phyloP scores from a whole-genome alignment of 2,329 filamentous ascomycete genomes.

The Beauveria varroae region DNA sequence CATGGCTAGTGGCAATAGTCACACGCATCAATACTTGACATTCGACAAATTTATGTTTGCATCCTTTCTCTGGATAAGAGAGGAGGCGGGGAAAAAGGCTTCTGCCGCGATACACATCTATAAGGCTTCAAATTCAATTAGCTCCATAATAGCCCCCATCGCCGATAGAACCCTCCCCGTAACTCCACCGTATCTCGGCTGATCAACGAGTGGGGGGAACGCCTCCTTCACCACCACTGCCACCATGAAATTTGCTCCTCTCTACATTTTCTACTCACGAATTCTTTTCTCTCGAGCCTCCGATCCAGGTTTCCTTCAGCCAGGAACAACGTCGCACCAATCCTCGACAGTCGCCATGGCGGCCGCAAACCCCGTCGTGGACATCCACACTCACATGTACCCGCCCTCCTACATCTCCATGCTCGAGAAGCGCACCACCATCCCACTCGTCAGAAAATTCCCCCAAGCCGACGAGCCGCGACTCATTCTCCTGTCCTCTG shows the following conservation, averaged over 20 bases:
- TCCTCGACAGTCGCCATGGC: conserved; percentile 22
- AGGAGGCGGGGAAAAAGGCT: background rate
- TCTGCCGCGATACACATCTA: background rate
- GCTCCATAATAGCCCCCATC: background rate
- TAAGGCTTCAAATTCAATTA: background rate
- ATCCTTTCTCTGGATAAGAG: too few relatives aligned
- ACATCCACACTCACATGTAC: conserved; percentile 66
- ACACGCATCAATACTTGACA: too few relatives aligned
- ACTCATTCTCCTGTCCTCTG: conserved; percentile 55
- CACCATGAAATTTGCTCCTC: background rate
- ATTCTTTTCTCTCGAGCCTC: too few relatives aligned
- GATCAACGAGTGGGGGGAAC: background rate
- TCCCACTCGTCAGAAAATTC: conserved; percentile 66
- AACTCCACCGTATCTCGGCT: background rate
- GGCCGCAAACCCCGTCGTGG: conserved; percentile 41
- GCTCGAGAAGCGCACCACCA: conserved; percentile 49
- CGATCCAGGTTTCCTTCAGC: background rate
- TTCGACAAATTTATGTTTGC: too few relatives aligned
- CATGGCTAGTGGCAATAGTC: background rate
- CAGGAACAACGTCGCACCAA: background rate
- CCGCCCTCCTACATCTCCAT: conserved; percentile 55
- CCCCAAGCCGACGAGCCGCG: conserved; percentile 48
- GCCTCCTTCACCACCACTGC: background rate
- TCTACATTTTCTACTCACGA: background rate
- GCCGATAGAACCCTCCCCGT: background rate